Evolutionary conservation across 2,329 filamentous ascomycete genomes (phyloP).

Genomic region (Fusarium sp.): DNA sequence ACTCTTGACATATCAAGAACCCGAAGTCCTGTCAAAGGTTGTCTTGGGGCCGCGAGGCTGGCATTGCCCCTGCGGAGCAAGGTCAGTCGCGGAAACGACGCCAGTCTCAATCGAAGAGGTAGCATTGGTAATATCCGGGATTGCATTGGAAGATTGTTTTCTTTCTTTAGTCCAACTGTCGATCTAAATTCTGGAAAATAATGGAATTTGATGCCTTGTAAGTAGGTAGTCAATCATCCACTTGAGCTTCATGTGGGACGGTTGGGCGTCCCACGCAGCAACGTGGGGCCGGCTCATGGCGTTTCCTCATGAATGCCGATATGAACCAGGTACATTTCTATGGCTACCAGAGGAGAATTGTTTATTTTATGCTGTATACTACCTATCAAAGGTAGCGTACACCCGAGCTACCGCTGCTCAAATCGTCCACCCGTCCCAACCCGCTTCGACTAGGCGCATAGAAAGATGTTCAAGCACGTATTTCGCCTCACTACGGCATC

Average conservation of each 20-base stretch:
- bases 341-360: not conserved
- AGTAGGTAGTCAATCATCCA: not conserved
- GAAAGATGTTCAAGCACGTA: not conserved
- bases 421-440: not conserved
- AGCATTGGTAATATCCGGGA: not conserved
- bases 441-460: not conserved
- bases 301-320: not conserved
- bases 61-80: not conserved
- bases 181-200: not conserved
- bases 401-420: not conserved
- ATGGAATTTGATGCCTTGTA: not conserved
- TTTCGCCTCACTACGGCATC: not conserved
- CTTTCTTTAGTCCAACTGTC: not conserved
- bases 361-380: not conserved
- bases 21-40: slow-evolving; percentile 69
- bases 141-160: not conserved
- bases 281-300: not conserved
- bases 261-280: not conserved
- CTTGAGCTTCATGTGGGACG: not conserved
- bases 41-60: not conserved
- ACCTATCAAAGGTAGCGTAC: not conserved
- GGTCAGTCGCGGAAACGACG: not conserved
- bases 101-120: not conserved
- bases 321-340: not conserved
- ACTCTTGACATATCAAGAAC: slow-evolving; percentile 97